phyloP scores from a whole-genome alignment of 768 basidiomycete genomes.

The Trametes cubensis region DNA sequence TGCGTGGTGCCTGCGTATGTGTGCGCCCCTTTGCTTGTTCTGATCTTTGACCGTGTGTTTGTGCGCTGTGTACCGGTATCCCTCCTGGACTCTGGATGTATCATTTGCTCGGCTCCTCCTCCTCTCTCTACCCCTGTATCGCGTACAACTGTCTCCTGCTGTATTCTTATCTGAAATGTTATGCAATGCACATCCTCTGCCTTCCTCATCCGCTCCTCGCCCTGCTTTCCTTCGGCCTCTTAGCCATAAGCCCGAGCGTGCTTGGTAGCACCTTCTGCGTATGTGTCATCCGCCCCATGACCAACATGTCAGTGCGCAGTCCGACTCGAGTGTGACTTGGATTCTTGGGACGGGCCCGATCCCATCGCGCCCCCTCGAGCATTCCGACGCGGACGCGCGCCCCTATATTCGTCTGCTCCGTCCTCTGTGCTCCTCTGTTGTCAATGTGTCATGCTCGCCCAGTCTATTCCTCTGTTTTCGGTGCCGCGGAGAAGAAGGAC shows the following conservation, averaged over 20 bases:
- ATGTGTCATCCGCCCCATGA: neutral
- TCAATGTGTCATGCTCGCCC: no score
- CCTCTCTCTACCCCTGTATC: slow-evolving; percentile 3
- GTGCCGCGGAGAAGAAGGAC: no score
- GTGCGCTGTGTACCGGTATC: slow-evolving; percentile 6
- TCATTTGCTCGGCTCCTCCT: neutral
- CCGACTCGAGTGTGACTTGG: no score
- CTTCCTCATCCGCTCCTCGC: neutral
- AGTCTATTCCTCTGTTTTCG: no score
- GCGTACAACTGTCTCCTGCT: slow-evolving; percentile 6
- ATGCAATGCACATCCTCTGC: neutral
- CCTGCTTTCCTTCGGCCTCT: neutral
- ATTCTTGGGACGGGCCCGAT: no score
- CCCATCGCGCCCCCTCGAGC: no score
- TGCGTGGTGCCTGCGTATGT: neutral
- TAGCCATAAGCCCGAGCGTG: no score
- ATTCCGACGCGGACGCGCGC: no score
- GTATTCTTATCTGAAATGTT: slow-evolving; percentile 15
- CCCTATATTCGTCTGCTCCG: no score
- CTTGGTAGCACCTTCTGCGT: no score
- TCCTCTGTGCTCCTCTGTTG: no score
- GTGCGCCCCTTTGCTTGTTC: neutral
- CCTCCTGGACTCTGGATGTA: slow-evolving; percentile 18
- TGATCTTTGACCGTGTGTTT: neutral
- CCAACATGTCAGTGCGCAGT: neutral